These are phyloP conservation scores for Citrus sinensis DNA, from an alignment of 345 rosid species.

Conservation along the genomic window DNA sequence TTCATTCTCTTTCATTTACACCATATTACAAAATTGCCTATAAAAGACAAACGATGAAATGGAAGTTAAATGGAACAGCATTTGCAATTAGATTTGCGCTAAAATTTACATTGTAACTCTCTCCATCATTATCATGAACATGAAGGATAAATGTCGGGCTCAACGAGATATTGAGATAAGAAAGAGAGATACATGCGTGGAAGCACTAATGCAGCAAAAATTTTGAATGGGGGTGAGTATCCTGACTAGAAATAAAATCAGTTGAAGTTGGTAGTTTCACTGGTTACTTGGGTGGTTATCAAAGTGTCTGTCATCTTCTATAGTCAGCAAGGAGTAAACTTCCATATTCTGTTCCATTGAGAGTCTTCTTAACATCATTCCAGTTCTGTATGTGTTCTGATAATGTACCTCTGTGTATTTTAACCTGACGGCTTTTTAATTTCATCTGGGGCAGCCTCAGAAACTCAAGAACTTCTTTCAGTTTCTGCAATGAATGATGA, in stretches of 20 bases:
- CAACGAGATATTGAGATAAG: conserved; percentile 1
- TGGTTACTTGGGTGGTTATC: conserved; percentile 22
- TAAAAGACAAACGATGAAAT: not conserved
- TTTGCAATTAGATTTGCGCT: not conserved
- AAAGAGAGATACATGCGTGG: not conserved
- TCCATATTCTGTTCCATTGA: conserved; percentile 67
- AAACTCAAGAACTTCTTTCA: conserved; percentile 71
- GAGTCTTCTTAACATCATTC: conserved; percentile 67
- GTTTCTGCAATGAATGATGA: conserved; percentile 47
- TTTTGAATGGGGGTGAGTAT: not conserved
- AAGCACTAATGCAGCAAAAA: conserved; percentile 5
- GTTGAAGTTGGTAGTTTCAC: conserved; percentile 26
- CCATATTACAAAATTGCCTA: not conserved
- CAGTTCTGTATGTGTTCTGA: conserved; percentile 71
- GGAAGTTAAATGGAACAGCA: not conserved
- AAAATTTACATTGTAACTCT: not conserved
- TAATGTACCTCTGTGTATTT: conserved; percentile 79
- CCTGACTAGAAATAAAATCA: conserved; percentile 20
- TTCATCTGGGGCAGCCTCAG: conserved; percentile 60
- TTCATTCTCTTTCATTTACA: too few relatives aligned
- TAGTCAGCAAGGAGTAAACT: conserved; percentile 60
- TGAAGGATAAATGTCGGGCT: not conserved
- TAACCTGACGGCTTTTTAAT: conserved; percentile 78
- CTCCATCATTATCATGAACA: not conserved
- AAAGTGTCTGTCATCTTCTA: conserved; percentile 18